Evolutionary conservation across 1,139 yeast species (phyloP), one percentile per base, ranked within the genome.

Genomic region (Geotrichum reessii): DNA sequence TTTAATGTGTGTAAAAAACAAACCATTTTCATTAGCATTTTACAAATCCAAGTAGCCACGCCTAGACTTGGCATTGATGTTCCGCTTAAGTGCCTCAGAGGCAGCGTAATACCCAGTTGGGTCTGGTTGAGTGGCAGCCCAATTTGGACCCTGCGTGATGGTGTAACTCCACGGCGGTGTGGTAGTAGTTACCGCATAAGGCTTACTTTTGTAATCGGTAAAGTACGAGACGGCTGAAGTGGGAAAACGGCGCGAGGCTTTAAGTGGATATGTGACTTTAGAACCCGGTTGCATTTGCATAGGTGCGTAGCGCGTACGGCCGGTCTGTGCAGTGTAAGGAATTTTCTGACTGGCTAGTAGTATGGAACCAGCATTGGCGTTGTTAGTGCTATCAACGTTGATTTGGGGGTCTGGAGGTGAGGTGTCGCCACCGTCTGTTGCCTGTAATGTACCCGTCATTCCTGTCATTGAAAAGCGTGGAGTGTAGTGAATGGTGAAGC

Each of bases 261-360:
- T 58, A 47, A 67, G 58, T 19, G 59, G 25, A 50, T 60, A 52
- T n/a, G 96, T 86, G 17, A 89, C 83, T 9, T 74, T 77, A 1
- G 87, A 69, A 3, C 85, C 87, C 7, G 97, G 97, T 74, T 90
- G 96, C 61, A 77, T 72, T 74, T 90, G 97, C 96, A 91, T 90
- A 55, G 97, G 97, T 0, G 97, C 97, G 72, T 75, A 87, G 70
- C 89, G 79, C 1, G 86, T 81, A 54, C 64, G 72, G 47, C 95
- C 95, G 0, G 95, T 86, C 75, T 91, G 97, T 60, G 67, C 62
- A 1, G 91, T 81, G 73, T 90, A 91, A 3, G 91, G 78, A 8
- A 88, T 78, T n/a, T 31, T 12, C 12, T 4, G n/a, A 3, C 3
- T 31, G 53, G 78, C 66, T 4, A 24, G 14, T 1, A 31, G 1